Conservation (phyloP, 176 grass and related monocot species). For the Aegilops sharonensis region DNA sequence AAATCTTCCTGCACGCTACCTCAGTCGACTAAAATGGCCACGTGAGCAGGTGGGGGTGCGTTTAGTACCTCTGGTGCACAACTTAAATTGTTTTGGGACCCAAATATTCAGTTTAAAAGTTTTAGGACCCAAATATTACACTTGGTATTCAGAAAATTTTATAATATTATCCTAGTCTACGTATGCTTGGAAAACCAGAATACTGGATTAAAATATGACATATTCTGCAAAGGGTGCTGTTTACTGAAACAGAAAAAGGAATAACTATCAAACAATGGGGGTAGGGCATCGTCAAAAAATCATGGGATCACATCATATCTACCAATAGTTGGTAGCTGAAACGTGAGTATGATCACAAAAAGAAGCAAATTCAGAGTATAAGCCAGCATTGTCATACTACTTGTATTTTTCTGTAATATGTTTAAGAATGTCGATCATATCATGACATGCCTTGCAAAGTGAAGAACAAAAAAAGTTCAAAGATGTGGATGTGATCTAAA, state of each 20-base stretch:
- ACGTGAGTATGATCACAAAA: not conserved
- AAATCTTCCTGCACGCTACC: no score
- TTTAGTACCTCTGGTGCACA: no score
- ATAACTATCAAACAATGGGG: not conserved
- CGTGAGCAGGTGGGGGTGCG: no score
- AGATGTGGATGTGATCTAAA: slow-evolving; percentile 23
- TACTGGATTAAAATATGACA: not conserved
- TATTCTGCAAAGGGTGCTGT: not conserved
- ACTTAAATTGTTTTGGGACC: no score
- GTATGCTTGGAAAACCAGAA: slow-evolving; percentile 28
- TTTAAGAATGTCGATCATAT: slow-evolving; percentile 7
- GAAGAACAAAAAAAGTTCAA: slow-evolving; percentile 11
- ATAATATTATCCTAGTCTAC: not conserved
- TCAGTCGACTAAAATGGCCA: no score
- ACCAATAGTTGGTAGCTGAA: slow-evolving; percentile 1
- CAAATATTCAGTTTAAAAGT: no score
- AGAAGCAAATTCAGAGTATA: not conserved
- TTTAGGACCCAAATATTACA: not conserved
- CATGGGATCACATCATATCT: not conserved
- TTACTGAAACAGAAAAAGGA: not conserved
- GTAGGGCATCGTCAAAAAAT: not conserved
- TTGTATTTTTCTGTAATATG: not conserved
- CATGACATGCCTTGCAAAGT: not conserved
- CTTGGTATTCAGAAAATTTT: not conserved
- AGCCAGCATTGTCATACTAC: not conserved